These are phyloP conservation scores for Saccharomycopsis sp. DNA, from an alignment of 805 yeast species.

Conservation along the genomic window DNA sequence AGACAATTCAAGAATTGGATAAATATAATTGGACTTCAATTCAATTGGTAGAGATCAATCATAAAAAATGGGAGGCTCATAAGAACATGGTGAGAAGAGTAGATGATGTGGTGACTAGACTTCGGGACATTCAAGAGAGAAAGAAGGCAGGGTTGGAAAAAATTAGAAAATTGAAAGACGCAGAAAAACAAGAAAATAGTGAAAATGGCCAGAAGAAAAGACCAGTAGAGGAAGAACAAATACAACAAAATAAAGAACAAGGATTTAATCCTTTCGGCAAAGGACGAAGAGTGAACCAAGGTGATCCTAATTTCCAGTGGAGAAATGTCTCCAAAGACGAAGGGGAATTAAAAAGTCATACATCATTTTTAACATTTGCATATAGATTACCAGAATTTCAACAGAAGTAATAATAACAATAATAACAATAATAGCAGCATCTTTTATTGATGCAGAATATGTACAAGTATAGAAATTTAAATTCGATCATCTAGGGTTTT, in stretches of 20 bases:
- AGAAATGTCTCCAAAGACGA: conserved; percentile 76
- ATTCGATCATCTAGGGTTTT: neutral
- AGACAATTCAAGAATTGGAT: conserved; percentile 71
- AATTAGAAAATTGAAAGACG: conserved; percentile 30
- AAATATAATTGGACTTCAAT: conserved; percentile 75
- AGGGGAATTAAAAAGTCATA: conserved; percentile 83
- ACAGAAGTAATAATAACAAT: too few species aligned
- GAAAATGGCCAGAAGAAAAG: conserved; percentile 24
- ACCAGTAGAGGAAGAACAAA: conserved; percentile 23
- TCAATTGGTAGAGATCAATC: conserved; percentile 88
- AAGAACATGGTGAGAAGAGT: conserved; percentile 79
- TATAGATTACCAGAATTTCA: conserved; percentile 19
- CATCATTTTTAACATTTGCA: conserved; percentile 92
- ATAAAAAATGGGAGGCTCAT: conserved; percentile 82
- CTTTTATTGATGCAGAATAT: too few species aligned
- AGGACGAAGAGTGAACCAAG: conserved; percentile 79
- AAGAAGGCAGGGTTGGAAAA: conserved; percentile 59
- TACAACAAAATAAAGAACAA: conserved; percentile 28
- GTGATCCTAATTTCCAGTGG: conserved; percentile 80
- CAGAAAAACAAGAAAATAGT: conserved; percentile 21
- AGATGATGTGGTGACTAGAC: conserved; percentile 71
- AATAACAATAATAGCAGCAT: too few species aligned
- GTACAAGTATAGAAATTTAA: too few species aligned
- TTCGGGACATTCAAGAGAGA: conserved; percentile 72
- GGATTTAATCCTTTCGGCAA: conserved; percentile 91